Base-by-base conservation (phyloP, 1,284 basidiomycete species). In the Cutaneotrichosporon dermatis region DNA sequence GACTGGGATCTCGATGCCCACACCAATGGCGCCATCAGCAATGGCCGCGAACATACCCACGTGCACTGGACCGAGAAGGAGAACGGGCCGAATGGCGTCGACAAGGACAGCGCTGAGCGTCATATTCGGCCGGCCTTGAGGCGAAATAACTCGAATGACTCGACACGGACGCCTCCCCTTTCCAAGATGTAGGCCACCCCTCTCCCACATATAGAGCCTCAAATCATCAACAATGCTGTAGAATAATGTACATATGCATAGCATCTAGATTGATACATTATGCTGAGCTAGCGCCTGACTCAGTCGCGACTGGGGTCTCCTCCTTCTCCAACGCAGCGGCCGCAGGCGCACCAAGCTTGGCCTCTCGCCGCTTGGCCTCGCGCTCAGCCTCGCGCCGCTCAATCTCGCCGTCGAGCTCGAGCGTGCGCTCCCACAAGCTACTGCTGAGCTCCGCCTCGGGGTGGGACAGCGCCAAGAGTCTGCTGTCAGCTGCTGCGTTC, bases 381-480 rank as follows among this genome's bases (percentile, higher is more conserved):
- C 61, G 44, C 54, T 49, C 44, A 10, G 41, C 57, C 52, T 64
- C 44, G 42, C 71, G 50, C 34, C 46, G 46, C 55, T 65, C 57
- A 79, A 67, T 55, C 56, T 72, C 66, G 25, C 58, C 36, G 57
- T 77, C 73, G 16, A 77, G 55, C 48, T 57, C 54, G 1, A 76
- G 61, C 0, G 69, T 64, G 44, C 64, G 51, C 35, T 60, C 60
- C 76, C 76, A 77, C n/a, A 72, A 57, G 11, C 57, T 63, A 15
- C 42, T 50, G 0, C 63, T 67, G 48, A 76, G 59, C 49, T 57
- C 63, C 2, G 66, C 65, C 15, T 64, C 62, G 2, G 62, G 56
- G 55, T 73, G 63, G 4, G 69, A 71, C 11, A 75, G 59, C 8
- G 76, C 75, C 33, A 77, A 45, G 4, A 77, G 58, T 35, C 74